Evolutionary conservation across 2,329 filamentous ascomycete species (phyloP).

Genomic region (Pseudohalonectria lignicola): DNA sequence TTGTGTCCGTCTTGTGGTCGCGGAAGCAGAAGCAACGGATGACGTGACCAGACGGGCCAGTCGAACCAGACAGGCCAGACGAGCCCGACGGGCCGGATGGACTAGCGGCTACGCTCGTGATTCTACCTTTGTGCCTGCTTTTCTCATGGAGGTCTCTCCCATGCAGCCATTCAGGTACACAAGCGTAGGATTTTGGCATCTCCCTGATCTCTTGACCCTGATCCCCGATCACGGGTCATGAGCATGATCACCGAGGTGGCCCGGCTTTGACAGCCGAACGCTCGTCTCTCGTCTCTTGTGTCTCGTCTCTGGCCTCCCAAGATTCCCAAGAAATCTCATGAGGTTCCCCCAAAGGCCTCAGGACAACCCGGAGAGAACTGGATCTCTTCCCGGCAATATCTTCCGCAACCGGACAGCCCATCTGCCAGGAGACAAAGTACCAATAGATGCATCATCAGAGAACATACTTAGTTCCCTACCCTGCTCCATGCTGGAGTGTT

Average conservation of each 20-base stretch:
- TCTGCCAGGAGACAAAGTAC: slow-evolving; percentile 43
- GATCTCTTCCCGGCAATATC: slow-evolving; percentile 13
- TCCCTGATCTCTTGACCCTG: slow-evolving; percentile 63
- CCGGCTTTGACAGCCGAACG: too few species aligned
- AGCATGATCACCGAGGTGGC: too few species aligned
- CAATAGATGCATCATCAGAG: slow-evolving; percentile 29
- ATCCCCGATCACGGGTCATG: too few species aligned
- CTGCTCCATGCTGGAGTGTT: slow-evolving; percentile 49
- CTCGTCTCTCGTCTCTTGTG: too few species aligned
- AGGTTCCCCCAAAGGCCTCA: slow-evolving; percentile 45
- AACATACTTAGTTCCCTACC: slow-evolving; percentile 41
- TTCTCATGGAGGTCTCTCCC: too few species aligned
- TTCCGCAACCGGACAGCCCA: slow-evolving; percentile 50
- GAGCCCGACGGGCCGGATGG: too few species aligned
- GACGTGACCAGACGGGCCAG: too few species aligned
- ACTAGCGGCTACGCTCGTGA: slow-evolving; percentile 56
- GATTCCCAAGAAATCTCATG: slow-evolving; percentile 60
- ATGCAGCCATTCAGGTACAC: too few species aligned
- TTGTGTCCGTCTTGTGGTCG: slow-evolving; percentile 62
- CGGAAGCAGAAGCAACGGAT: slow-evolving; percentile 22
- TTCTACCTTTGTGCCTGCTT: slow-evolving; percentile 63
- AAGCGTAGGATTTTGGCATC: slow-evolving; percentile 69
- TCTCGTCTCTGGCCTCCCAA: too few species aligned
- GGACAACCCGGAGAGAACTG: slow-evolving; percentile 44
- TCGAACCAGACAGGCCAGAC: too few species aligned